Percentiles rank a stretch among this genome's conserved stretches.
phyloP scores from a whole-genome alignment of 2,329 filamentous ascomycete species.

The Colletotrichum sp. region DNA sequence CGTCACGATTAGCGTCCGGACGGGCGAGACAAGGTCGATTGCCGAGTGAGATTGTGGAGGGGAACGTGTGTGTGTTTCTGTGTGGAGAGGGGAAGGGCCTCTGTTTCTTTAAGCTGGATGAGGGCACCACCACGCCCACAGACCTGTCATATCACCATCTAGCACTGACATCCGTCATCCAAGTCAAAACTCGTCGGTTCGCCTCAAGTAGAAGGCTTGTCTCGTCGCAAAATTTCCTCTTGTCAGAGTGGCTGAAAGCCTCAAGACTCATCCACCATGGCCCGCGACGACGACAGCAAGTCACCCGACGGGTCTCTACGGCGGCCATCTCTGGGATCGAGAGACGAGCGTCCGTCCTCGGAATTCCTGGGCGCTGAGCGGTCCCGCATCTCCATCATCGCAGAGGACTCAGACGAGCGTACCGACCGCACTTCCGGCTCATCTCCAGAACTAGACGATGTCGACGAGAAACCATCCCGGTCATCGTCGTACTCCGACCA shows the following conservation, averaged over 20 bases:
- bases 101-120: neutral
- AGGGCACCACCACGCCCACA: neutral
- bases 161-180: neutral
- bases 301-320: neutral
- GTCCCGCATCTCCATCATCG: neutral
- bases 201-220: neutral
- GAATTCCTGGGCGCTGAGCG: constrained; percentile 6
- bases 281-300: neutral
- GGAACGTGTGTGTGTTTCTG: neutral
- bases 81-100: neutral
- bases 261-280: neutral
- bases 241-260: neutral
- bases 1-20: neutral
- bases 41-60: neutral
- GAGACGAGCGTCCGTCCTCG: constrained; percentile 1
- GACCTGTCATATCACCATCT: neutral
- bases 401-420: neutral
- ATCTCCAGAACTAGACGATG: neutral
- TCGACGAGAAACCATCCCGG: neutral
- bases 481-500: neutral
- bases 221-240: neutral
- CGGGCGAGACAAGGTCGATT: neutral
- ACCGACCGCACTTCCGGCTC: neutral
- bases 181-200: neutral
- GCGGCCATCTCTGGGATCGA: neutral